phyloP scores from a whole-genome alignment of 306 rosid species.

The Castanospermum australe region DNA sequence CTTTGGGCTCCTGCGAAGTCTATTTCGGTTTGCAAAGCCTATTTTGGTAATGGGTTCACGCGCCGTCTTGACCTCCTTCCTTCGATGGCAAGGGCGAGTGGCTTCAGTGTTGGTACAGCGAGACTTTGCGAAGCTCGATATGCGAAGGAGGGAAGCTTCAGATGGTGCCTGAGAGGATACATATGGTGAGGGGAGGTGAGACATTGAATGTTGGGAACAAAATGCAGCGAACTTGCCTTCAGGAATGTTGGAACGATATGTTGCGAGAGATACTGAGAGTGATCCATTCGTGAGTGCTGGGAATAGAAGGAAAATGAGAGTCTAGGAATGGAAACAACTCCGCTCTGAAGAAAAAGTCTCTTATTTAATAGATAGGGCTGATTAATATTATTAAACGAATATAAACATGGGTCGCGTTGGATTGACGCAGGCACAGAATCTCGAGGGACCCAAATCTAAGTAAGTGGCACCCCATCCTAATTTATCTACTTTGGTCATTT shows the following conservation, averaged over 20 bases:
- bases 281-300: too few species aligned
- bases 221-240: too few species aligned
- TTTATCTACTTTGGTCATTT: background rate
- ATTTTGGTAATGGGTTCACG: conserved; percentile 62
- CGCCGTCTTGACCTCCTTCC: conserved; percentile 37
- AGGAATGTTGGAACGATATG: too few species aligned
- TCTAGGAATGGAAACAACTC: too few species aligned
- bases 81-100: conserved; percentile 25
- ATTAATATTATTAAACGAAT: background rate
- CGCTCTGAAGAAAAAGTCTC: too few species aligned
- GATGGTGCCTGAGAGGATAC: conserved; percentile 51
- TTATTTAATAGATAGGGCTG: too few species aligned
- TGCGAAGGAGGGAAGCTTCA: conserved; percentile 57
- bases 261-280: too few species aligned
- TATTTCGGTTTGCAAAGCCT: too few species aligned
- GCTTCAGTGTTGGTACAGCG: conserved; percentile 59
- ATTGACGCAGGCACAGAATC: conserved; percentile 27
- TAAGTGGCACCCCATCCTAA: background rate
- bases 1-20: conserved; percentile 56
- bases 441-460: conserved; percentile 21
- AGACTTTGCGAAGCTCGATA: conserved; percentile 56
- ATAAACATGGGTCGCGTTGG: conserved; percentile 27
- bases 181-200: conserved; percentile 58
- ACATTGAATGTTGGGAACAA: too few species aligned
- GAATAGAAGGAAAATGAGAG: too few species aligned